A percentile compares a stretch with the other conserved stretches of the same genome.
Evolutionary conservation across 2,329 filamentous ascomycete genomes (phyloP).

Genomic region (Teratosphaeriaceae sp.): DNA sequence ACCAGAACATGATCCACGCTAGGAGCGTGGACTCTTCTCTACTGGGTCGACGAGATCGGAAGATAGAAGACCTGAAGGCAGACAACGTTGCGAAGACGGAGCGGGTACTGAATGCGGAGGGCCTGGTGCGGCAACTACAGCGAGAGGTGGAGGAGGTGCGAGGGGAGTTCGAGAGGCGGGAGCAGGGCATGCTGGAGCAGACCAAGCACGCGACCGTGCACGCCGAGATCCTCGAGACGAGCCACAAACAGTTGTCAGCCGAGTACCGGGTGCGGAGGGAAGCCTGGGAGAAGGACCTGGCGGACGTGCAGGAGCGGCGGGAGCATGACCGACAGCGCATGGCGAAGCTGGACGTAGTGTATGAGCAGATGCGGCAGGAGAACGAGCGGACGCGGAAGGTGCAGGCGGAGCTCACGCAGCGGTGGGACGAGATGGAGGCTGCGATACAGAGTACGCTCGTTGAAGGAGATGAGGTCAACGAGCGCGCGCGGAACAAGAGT

Average conservation of each 20-base stretch:
- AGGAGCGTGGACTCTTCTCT: slow-evolving; percentile 65
- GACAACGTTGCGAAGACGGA: slow-evolving; percentile 59
- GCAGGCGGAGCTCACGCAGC: slow-evolving; percentile 53
- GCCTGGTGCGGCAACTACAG: slow-evolving; percentile 7
- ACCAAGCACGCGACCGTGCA: slow-evolving; percentile 51
- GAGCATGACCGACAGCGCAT: slow-evolving; percentile 47
- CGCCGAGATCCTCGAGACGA: slow-evolving; percentile 61
- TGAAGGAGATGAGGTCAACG: slow-evolving; percentile 51
- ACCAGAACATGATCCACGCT: slow-evolving; percentile 62
- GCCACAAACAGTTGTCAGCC: slow-evolving; percentile 63
- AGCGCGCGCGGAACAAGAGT: slow-evolving; percentile 51
- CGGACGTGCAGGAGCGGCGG: slow-evolving; percentile 49
- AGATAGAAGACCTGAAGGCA: slow-evolving; percentile 61
- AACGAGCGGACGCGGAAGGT: slow-evolving; percentile 54
- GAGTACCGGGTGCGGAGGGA: slow-evolving; percentile 50
- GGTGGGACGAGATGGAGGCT: slow-evolving; percentile 59
- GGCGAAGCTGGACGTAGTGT: slow-evolving; percentile 58
- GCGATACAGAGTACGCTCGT: slow-evolving; percentile 54
- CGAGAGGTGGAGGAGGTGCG: slow-evolving; percentile 54
- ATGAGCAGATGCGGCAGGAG: slow-evolving; percentile 66
- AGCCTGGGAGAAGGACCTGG: slow-evolving; percentile 42
- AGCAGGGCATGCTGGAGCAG: slow-evolving; percentile 49
- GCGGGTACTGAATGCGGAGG: slow-evolving; percentile 40
- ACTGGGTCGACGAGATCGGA: slow-evolving; percentile 65
- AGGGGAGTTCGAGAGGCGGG: slow-evolving; percentile 53